phyloP scores from a whole-genome alignment of 805 yeast genomes.

The Wickerhamomyces canadensis region DNA sequence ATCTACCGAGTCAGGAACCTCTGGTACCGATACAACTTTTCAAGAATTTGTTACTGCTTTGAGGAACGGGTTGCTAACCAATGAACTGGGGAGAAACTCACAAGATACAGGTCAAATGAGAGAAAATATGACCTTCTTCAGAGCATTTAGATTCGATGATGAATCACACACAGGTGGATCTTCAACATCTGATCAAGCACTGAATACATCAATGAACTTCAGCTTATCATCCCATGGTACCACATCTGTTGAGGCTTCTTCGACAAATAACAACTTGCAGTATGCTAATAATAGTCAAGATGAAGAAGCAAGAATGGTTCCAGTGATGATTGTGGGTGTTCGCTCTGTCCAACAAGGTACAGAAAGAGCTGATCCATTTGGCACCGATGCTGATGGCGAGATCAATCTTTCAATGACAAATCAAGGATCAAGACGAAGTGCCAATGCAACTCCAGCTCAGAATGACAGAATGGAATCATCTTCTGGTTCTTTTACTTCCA shows the following conservation, averaged over 20 bases:
- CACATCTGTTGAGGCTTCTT: not conserved
- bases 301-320: slow-evolving; percentile 24
- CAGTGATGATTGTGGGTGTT: slow-evolving; percentile 45
- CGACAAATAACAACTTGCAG: not conserved
- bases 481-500: not conserved
- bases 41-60: slow-evolving; percentile 38
- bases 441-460: not conserved
- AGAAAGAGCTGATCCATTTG: slow-evolving; percentile 5
- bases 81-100: slow-evolving; percentile 29
- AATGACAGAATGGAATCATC: no score
- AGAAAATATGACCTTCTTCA: slow-evolving; percentile 29
- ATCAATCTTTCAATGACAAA: slow-evolving; percentile 13
- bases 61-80: slow-evolving; percentile 33
- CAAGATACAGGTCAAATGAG: not conserved
- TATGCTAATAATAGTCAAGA: not conserved
- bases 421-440: not conserved
- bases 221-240: not conserved
- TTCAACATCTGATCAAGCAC: not conserved
- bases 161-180: slow-evolving; percentile 1
- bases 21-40: slow-evolving; percentile 32
- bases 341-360: slow-evolving; percentile 29
- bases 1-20: not conserved
- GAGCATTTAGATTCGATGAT: slow-evolving; percentile 37
- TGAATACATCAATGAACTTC: not conserved
- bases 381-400: slow-evolving; percentile 9